Percentiles rank a stretch among this genome's conserved stretches.
These are phyloP conservation scores for Dissoconium aciculare DNA, from an alignment of 2,329 filamentous ascomycete species.

Conservation along the genomic window DNA sequence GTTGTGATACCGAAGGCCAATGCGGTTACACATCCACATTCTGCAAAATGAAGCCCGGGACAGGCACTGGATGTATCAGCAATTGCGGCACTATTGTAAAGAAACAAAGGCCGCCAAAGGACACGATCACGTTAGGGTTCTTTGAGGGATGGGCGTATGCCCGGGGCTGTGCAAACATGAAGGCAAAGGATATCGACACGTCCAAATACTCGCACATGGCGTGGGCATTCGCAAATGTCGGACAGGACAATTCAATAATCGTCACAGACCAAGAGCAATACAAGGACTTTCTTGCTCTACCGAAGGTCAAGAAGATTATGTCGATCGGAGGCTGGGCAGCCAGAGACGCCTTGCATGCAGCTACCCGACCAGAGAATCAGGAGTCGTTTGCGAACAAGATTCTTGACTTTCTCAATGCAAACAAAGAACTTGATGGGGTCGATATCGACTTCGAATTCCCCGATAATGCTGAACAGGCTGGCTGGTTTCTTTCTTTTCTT, in stretches of 20 bases:
- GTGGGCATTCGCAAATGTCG: background rate
- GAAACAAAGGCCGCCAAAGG: background rate
- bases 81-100: background rate
- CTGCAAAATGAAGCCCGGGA: background rate
- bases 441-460: background rate
- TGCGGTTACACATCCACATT: background rate
- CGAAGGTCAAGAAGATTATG: background rate
- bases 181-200: background rate
- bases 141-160: background rate
- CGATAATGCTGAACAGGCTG: background rate
- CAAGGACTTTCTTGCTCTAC: background rate
- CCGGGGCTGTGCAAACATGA: background rate
- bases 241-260: background rate
- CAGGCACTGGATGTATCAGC: background rate
- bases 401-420: background rate
- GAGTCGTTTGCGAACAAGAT: background rate
- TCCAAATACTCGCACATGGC: background rate
- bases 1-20: background rate
- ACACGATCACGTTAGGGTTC: background rate
- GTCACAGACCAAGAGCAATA: background rate
- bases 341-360: background rate
- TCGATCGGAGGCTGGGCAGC: background rate
- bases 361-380: background rate
- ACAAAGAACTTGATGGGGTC: background rate
- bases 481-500: background rate